phyloP scores from a whole-genome alignment of 2,329 filamentous ascomycete species.

The Arthrinium phaeospermum region DNA sequence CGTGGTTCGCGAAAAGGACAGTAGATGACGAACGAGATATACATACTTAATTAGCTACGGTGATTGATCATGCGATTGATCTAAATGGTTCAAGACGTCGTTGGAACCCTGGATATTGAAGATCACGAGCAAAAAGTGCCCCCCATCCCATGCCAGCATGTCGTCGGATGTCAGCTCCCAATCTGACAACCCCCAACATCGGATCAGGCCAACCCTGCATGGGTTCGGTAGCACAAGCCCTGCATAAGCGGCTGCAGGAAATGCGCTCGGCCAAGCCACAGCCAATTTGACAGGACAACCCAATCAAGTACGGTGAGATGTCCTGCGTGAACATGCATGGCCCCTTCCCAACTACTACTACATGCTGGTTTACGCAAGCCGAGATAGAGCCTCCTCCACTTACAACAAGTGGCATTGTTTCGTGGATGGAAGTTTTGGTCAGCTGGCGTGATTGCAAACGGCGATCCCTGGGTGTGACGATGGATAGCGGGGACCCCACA shows the following conservation, averaged over 20 bases:
- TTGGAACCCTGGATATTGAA: not conserved
- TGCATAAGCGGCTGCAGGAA: slow-evolving; percentile 2
- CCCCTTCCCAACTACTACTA: not conserved
- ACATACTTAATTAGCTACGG: not conserved
- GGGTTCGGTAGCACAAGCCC: not conserved
- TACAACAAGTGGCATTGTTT: not conserved
- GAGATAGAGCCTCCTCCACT: not conserved
- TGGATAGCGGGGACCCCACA: slow-evolving; percentile 1
- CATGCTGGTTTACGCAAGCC: not conserved
- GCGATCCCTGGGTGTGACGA: not conserved
- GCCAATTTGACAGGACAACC: not conserved
- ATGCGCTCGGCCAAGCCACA: not conserved
- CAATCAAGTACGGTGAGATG: not conserved
- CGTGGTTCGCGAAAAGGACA: too few species aligned
- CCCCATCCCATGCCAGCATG: not conserved
- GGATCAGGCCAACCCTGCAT: not conserved
- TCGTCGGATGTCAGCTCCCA: not conserved
- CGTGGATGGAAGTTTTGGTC: not conserved
- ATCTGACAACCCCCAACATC: not conserved
- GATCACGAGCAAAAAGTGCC: not conserved
- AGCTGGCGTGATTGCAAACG: not conserved
- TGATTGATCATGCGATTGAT: not conserved
- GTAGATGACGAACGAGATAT: not conserved
- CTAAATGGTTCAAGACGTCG: not conserved
- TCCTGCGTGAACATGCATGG: not conserved